phyloP scores from a whole-genome alignment of 805 yeast species.

The Candida sanyiensis region DNA sequence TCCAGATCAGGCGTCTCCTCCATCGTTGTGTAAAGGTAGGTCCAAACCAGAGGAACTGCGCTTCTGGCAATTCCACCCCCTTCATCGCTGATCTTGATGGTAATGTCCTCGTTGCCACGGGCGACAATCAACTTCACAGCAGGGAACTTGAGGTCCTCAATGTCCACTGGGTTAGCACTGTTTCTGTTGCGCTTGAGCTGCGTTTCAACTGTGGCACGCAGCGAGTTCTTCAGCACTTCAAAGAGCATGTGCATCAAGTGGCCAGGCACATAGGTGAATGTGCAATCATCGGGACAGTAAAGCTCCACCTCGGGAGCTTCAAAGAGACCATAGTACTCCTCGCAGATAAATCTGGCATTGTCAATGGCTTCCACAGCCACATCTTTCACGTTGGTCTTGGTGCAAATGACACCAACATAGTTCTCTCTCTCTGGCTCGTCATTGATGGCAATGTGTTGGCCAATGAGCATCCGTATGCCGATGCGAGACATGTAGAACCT shows the following conservation, averaged over 20 bases:
- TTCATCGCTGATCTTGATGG: conserved; percentile 85
- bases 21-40: conserved; percentile 86
- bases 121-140: conserved; percentile 83
- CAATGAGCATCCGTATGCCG: conserved; percentile 89
- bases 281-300: conserved; percentile 58
- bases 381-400: conserved; percentile 77
- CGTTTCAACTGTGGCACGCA: conserved; percentile 84
- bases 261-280: conserved; percentile 90
- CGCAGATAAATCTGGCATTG: conserved; percentile 85
- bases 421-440: conserved; percentile 57
- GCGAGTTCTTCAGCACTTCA: conserved; percentile 80
- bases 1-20: conserved; percentile 56
- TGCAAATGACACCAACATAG: conserved; percentile 85
- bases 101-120: conserved; percentile 85
- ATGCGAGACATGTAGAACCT: conserved; percentile 85
- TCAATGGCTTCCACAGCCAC: conserved; percentile 85
- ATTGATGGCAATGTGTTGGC: conserved; percentile 86
- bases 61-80: conserved; percentile 91
- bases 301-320: conserved; percentile 82
- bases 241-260: conserved; percentile 88
- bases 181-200: conserved; percentile 52
- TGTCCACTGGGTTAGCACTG: conserved; percentile 28
- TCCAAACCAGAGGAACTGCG: conserved; percentile 83
- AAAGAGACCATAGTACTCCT: conserved; percentile 80
- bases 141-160: conserved; percentile 68